Conservation (phyloP, 2,329 filamentous ascomycete genomes). For the Pyrenophora graminea region DNA sequence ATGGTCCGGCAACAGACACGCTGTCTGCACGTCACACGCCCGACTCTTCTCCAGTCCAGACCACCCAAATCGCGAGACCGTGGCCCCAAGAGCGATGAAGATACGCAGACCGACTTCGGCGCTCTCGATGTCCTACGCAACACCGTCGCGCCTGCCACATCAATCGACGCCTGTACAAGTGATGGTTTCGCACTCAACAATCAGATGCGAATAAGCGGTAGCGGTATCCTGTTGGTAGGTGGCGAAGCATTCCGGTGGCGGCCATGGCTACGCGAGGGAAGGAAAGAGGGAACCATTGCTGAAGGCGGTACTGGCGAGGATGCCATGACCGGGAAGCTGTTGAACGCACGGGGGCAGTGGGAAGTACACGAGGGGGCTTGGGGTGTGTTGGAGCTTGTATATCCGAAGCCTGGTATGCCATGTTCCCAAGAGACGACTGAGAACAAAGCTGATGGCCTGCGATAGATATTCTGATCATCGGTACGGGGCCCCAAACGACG, state of each 20-base stretch:
- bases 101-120: constrained; percentile 72
- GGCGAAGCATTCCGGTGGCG: constrained; percentile 89
- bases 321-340: constrained; percentile 52
- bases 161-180: constrained; percentile 77
- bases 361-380: constrained; percentile 73
- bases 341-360: constrained; percentile 81
- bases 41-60: constrained; percentile 23
- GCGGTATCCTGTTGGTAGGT: constrained; percentile 76
- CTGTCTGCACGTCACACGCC: constrained; percentile 28
- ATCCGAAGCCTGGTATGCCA: constrained; percentile 82
- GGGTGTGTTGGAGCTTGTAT: constrained; percentile 75
- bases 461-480: constrained; percentile 84
- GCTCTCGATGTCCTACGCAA: constrained; percentile 78
- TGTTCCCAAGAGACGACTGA: background rate
- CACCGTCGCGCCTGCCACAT: constrained; percentile 76
- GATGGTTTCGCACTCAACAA: constrained; percentile 89
- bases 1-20: constrained; percentile 7
- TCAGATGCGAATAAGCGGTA: constrained; percentile 69
- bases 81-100: constrained; percentile 63
- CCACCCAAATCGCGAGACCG: constrained; percentile 59
- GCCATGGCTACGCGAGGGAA: constrained; percentile 67
- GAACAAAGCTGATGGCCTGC: constrained; percentile 17
- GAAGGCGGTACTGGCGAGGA: constrained; percentile 39
- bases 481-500: constrained; percentile 74
- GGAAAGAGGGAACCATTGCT: constrained; percentile 35